Evolutionary conservation across 2,329 filamentous ascomycete genomes (phyloP), one percentile per base, ranked within the genome.

Genomic region (Cercospora sesami): DNA sequence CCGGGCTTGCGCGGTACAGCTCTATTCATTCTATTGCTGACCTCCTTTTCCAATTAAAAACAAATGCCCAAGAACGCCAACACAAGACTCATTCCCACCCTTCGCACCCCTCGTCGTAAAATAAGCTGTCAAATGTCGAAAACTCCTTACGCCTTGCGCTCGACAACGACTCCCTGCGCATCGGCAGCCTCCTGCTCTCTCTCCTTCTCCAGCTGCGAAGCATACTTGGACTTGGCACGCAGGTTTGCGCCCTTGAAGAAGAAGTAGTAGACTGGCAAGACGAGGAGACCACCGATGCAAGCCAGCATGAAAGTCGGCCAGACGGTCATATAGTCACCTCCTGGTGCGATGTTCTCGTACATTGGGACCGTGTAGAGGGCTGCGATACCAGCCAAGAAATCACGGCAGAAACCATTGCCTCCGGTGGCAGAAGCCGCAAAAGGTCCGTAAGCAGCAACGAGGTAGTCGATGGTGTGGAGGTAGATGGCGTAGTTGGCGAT

Each of bases 361-460:
- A 78, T 82, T 0, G 90, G 90, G 0, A 85, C 85, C 0, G 90
- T 87, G 14, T 89, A 89, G 60, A 92, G 83, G 0, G 90, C 90
- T 1, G 91, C 85, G 8, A 92, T 83, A 78, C 91, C 90, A 1
- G 90, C 91, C 0, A 93, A 81, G 78, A 92, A 89, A 75, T 93
- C 90, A 71, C 91, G 85, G 2, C 89, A 85, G 80, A 90, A 92
- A 1, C 90, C 91, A 70, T 93, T 93, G 21, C 90, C 90, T 48
- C 90, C 91, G 0, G 90, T 92, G 0, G 91, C 91, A 0, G 89
- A 91, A 1, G 90, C 90, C 2, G 89, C 87, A 76, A 91, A 92
- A 0, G 87, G 87, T 0, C 90, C 91, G 73, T 92, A 91, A 0
- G 90, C 88, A 67, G 88, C 89, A 39, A 91, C 86, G 85, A 91